Base-by-base conservation (phyloP, 352 stramenopile species). In the Globisporangium paddicum region DNA sequence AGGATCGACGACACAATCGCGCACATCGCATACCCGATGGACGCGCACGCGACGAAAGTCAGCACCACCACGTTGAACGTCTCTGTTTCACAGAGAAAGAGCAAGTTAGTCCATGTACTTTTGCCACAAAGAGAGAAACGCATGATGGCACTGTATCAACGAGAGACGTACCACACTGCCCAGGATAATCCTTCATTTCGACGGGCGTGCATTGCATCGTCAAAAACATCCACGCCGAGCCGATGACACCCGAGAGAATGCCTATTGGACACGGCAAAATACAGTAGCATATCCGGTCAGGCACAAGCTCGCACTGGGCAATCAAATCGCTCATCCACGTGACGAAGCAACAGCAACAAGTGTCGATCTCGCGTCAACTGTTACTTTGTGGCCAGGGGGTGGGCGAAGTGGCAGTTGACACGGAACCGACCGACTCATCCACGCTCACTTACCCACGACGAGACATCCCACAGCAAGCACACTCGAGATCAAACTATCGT, bases 1-100 rank as follows among this genome's bases (percentile, higher is more conserved):
- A 95, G 63, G 28, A 93, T 79, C 8, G 83, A 89, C 48, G 83
- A 93, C 57, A 93, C 75, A 57, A 92, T 87, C 40, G 79, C 75
- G 57, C 82, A 95, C 82, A 95, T 93, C 44, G 83, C 79, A 59
- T 92, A 95, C 25, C 83, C 83, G 54, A 93, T 86, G 23, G 77
- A 79, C 21, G 71, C 65, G 50, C 82, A 93, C 2, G 81, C 69
- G 41, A 86, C 69, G 53, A 95, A 95, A 9, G 82, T 89, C 51
- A 91, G 53, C 14, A 93, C 34, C 28, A 91, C 72, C 42, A 95
- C 79, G 58, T 89, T 93, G 62, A 93, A 95, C 60, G 85, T 93
- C 51, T 91, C 85, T 95, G 65, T 23, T 8, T 9, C 44, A 47
- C 14, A 59, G 46, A 66, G 44, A 49, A 34, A 23, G 11, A 67